phyloP scores from a whole-genome alignment of 1,139 yeast genomes.

The Candida sanyaensis region DNA sequence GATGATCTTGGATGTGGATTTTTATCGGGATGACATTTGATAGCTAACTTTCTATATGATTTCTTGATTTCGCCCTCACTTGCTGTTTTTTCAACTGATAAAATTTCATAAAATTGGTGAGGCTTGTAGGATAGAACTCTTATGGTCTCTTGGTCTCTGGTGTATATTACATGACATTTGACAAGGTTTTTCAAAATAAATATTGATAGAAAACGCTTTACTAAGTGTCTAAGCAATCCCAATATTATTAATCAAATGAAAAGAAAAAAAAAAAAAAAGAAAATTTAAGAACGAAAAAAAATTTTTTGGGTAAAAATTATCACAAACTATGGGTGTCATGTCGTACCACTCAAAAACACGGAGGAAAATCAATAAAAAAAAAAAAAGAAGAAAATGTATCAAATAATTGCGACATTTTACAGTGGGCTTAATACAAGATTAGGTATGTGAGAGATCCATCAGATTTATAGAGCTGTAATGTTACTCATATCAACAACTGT shows the following conservation, averaged over 20 bases:
- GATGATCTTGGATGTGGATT: constrained; percentile 95
- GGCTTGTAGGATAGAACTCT: constrained; percentile 59
- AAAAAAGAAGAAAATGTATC: not conserved
- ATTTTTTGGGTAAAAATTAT: not conserved
- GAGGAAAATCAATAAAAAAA: not conserved
- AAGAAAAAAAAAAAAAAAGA: not conserved
- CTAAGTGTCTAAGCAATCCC: not conserved
- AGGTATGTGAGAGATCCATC: no score
- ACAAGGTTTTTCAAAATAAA: not conserved
- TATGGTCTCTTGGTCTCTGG: constrained; percentile 66
- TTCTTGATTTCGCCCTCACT: constrained; percentile 82
- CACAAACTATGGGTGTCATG: not conserved
- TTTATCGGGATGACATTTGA: constrained; percentile 95
- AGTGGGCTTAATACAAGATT: no score
- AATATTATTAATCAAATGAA: not conserved
- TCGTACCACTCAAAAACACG: not conserved
- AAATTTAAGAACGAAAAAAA: not conserved
- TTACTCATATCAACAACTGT: no score
- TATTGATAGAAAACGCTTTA: not conserved
- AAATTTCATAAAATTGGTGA: constrained; percentile 76
- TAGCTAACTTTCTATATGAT: constrained; percentile 87
- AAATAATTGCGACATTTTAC: not conserved
- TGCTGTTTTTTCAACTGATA: constrained; percentile 65
- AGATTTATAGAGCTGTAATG: no score
- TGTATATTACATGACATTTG: constrained; percentile 30